phyloP scores from a whole-genome alignment of 805 yeast species.

The Candida pini region DNA sequence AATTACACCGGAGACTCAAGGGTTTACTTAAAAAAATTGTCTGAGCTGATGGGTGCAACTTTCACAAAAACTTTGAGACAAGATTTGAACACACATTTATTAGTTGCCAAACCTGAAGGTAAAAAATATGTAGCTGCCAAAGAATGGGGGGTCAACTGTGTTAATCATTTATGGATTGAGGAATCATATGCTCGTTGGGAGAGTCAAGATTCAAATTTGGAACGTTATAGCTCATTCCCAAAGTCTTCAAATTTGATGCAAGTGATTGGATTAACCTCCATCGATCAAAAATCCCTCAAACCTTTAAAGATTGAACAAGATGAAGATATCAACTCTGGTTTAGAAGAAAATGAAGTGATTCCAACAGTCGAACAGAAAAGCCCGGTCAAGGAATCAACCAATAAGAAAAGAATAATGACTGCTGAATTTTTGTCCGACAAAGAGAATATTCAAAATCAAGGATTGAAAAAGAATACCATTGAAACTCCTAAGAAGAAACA shows the following conservation, averaged over 20 bases:
- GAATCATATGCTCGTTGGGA: slow-evolving; percentile 66
- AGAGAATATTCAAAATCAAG: slow-evolving; percentile 1
- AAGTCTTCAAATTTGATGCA: slow-evolving; percentile 35
- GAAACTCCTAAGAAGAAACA: slow-evolving; percentile 1
- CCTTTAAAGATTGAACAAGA: slow-evolving; percentile 14
- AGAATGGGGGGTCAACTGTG: slow-evolving; percentile 60
- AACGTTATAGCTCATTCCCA: slow-evolving; percentile 43
- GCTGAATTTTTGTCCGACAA: slow-evolving; percentile 3
- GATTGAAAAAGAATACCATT: slow-evolving; percentile 1
- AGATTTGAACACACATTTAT: slow-evolving; percentile 61
- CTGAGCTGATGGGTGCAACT: slow-evolving; percentile 65
- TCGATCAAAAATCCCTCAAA: slow-evolving; percentile 36
- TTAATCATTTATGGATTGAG: slow-evolving; percentile 87
- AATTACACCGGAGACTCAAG: slow-evolving; percentile 86
- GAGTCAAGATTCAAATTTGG: slow-evolving; percentile 37
- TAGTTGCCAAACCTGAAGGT: slow-evolving; percentile 65
- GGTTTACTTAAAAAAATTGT: slow-evolving; percentile 57
- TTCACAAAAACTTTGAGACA: slow-evolving; percentile 61
- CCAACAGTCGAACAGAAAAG: neutral
- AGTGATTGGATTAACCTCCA: slow-evolving; percentile 45
- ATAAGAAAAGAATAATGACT: neutral
- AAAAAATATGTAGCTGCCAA: slow-evolving; percentile 69
- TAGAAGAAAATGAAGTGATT: neutral
- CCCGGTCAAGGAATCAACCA: neutral
- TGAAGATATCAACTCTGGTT: slow-evolving; percentile 2